Conservation (phyloP, 805 yeast genomes). For the Pichia phayaonensis region DNA sequence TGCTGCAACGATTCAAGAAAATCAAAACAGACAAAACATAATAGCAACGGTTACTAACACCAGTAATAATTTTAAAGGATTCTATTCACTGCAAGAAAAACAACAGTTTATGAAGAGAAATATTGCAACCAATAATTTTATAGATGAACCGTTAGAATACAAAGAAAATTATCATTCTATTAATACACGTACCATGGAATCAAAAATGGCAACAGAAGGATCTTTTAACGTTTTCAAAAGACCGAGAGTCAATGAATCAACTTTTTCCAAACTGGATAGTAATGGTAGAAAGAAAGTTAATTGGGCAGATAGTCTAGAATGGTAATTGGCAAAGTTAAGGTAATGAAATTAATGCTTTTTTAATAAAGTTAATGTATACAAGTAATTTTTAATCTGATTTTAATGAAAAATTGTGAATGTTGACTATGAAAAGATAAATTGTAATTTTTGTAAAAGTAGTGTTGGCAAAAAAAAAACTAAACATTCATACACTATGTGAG, state of each 20-base stretch:
- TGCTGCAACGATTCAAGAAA: background rate
- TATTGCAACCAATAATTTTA: constrained; percentile 14
- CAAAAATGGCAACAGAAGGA: background rate
- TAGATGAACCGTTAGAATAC: background rate
- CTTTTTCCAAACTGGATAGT: background rate
- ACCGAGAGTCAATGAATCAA: background rate
- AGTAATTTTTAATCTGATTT: constrained; percentile 27
- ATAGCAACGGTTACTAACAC: background rate
- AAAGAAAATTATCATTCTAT: constrained; percentile 1
- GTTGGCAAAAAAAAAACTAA: background rate
- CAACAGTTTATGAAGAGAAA: constrained; percentile 21
- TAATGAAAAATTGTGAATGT: too few species aligned
- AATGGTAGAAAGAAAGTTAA: constrained; percentile 18
- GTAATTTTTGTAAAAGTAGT: background rate
- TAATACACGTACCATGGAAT: background rate
- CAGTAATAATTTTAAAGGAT: constrained; percentile 16
- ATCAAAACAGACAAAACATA: constrained; percentile 3
- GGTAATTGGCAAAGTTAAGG: constrained; percentile 14
- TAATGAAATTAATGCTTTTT: background rate
- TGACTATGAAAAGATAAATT: too few species aligned
- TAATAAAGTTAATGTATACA: constrained; percentile 23
- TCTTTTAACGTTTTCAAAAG: background rate
- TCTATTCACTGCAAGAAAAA: constrained; percentile 18
- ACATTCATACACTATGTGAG: background rate
- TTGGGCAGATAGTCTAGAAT: constrained; percentile 27